Evolutionary conservation across 176 grass and related monocot genomes (phyloP).

Genomic region (Aegilops longissima): DNA sequence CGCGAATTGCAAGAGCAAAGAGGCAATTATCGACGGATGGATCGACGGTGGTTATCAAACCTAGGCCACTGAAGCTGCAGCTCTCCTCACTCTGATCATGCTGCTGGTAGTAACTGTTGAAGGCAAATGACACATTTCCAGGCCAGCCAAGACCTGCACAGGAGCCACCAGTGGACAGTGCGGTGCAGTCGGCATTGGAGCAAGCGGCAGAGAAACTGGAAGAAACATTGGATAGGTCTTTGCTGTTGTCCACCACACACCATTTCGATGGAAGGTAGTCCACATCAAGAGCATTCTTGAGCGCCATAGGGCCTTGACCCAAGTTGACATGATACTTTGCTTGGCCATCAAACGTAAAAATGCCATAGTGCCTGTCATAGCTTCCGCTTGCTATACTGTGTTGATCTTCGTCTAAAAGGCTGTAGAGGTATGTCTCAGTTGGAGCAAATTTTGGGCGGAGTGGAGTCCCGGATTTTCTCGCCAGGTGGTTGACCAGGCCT

Average conservation of each 20-base stretch:
- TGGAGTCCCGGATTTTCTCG: slow-evolving; percentile 76
- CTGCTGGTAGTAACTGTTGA: slow-evolving; percentile 90
- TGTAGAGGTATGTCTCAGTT: slow-evolving; percentile 63
- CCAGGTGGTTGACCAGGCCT: slow-evolving; percentile 74
- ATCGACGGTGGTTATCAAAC: slow-evolving; percentile 89
- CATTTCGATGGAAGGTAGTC: slow-evolving; percentile 75
- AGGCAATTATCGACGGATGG: slow-evolving; percentile 75
- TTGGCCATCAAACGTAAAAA: slow-evolving; percentile 99
- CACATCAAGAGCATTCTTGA: slow-evolving; percentile 66
- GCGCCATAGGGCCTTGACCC: slow-evolving; percentile 69
- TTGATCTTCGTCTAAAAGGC: slow-evolving; percentile 89
- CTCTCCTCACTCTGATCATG: slow-evolving; percentile 73
- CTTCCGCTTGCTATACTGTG: slow-evolving; percentile 37
- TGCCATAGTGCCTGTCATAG: slow-evolving; percentile 76
- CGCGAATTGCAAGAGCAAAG: slow-evolving; percentile 62
- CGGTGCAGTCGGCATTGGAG: slow-evolving; percentile 69
- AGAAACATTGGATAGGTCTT: slow-evolving; percentile 65
- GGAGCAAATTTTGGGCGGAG: slow-evolving; percentile 75
- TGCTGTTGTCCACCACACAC: slow-evolving; percentile 90
- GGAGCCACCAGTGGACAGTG: slow-evolving; percentile 69
- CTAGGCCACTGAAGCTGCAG: slow-evolving; percentile 72
- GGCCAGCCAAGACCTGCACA: slow-evolving; percentile 73
- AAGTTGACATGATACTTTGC: slow-evolving; percentile 76
- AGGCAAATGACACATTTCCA: slow-evolving; percentile 87
- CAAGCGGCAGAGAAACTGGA: slow-evolving; percentile 60